Conservation (phyloP, 2,329 filamentous ascomycete genomes). For the Didymosphaeria variabile region DNA sequence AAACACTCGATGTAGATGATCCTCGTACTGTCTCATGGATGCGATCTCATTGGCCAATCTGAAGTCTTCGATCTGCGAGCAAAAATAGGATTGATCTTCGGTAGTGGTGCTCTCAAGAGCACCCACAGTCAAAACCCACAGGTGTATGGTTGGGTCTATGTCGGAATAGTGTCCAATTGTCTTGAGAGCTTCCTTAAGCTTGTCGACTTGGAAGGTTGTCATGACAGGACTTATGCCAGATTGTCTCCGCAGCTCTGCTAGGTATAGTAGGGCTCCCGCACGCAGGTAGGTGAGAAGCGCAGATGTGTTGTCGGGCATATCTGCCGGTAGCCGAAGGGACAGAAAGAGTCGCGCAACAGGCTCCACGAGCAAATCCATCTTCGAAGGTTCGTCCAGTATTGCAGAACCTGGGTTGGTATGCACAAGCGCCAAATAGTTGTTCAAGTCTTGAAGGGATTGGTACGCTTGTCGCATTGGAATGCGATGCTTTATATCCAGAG, state of each 20-base stretch:
- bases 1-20: not conserved
- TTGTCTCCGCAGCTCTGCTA: not conserved
- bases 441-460: not conserved
- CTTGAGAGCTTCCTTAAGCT: not conserved
- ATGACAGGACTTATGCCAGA: not conserved
- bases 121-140: not conserved
- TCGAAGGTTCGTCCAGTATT: not conserved
- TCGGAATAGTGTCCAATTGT: not conserved
- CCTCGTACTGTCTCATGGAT: not conserved
- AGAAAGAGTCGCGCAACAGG: not conserved
- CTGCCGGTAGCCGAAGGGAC: not conserved
- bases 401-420: not conserved
- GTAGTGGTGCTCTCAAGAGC: not conserved
- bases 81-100: not conserved
- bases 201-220: not conserved
- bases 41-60: not conserved
- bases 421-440: not conserved
- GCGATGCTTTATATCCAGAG: not conserved
- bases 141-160: not conserved
- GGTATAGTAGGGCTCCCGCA: not conserved
- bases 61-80: not conserved
- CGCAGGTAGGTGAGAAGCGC: not conserved
- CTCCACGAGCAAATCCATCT: not conserved
- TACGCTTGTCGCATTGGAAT: not conserved
- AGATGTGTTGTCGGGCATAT: not conserved